phyloP scores from a whole-genome alignment of 2,329 filamentous ascomycete genomes.

The Calonectria naviculata region DNA sequence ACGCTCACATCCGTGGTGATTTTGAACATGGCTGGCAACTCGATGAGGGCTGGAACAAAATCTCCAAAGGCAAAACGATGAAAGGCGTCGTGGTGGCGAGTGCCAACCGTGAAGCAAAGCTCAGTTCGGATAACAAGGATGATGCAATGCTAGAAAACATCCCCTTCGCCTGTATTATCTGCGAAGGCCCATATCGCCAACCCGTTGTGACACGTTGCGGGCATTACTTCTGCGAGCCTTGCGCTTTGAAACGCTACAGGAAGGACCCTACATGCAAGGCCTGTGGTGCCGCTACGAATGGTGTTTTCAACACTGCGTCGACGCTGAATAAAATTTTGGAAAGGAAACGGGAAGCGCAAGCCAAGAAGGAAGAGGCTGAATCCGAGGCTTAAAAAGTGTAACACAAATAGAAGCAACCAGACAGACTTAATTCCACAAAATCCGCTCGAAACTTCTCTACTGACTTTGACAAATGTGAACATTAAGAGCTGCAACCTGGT shows the following conservation, averaged over 20 bases:
- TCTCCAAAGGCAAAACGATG: slow-evolving; percentile 75
- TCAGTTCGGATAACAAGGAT: slow-evolving; percentile 55
- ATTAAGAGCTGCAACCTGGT: too few relatives aligned
- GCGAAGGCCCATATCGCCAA: slow-evolving; percentile 79
- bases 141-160: slow-evolving; percentile 82
- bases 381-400: too few relatives aligned
- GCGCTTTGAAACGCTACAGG: slow-evolving; percentile 86
- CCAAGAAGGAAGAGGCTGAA: too few relatives aligned
- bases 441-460: too few relatives aligned
- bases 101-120: slow-evolving; percentile 59
- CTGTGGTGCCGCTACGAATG: slow-evolving; percentile 86
- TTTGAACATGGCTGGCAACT: slow-evolving; percentile 96
- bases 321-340: slow-evolving; percentile 84
- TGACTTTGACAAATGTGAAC: too few relatives aligned
- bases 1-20: slow-evolving; percentile 79
- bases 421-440: too few relatives aligned
- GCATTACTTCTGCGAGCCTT: slow-evolving; percentile 95
- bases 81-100: slow-evolving; percentile 72
- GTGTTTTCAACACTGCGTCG: slow-evolving; percentile 91
- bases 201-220: slow-evolving; percentile 91
- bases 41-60: slow-evolving; percentile 92
- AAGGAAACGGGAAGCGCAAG: too few relatives aligned
- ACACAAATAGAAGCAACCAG: too few relatives aligned
- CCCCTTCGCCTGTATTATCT: slow-evolving; percentile 91
- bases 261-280: slow-evolving; percentile 89